Conservation (phyloP, 1,284 basidiomycete species). For the Tilletia horrida region DNA sequence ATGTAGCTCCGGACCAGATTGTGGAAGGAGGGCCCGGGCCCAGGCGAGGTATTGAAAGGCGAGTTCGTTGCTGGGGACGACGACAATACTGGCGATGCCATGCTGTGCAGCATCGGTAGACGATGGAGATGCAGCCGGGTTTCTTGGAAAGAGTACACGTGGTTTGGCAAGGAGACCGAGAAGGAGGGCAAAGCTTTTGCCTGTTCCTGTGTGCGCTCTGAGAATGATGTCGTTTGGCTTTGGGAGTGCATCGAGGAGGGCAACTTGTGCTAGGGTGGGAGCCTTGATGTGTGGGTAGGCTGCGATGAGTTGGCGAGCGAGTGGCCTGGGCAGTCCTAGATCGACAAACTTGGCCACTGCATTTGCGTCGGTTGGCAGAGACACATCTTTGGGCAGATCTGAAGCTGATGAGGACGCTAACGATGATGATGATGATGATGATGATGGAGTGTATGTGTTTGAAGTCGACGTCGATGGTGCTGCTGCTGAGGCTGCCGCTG, state of each 20-base stretch:
- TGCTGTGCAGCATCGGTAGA: background rate
- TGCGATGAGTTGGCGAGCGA: slow-evolving; percentile 9
- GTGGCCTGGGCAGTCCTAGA: slow-evolving; percentile 3
- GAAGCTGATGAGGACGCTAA: background rate
- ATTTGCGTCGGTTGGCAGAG: background rate
- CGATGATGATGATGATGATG: background rate
- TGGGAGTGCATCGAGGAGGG: slow-evolving; percentile 36
- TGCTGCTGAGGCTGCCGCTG: too few species aligned
- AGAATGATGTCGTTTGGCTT: slow-evolving; percentile 42
- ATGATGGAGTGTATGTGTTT: background rate
- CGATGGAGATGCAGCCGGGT: slow-evolving; percentile 20
- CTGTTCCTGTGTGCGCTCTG: slow-evolving; percentile 51
- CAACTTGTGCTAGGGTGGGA: slow-evolving; percentile 46
- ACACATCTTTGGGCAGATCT: background rate
- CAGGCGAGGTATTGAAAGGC: slow-evolving; percentile 48
- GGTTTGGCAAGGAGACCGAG: slow-evolving; percentile 49
- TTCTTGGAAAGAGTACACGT: slow-evolving; percentile 39
- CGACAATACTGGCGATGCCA: slow-evolving; percentile 41
- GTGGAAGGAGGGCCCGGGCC: slow-evolving; percentile 41
- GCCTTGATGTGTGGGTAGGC: slow-evolving; percentile 35
- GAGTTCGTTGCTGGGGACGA: slow-evolving; percentile 52
- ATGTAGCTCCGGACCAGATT: slow-evolving; percentile 31
- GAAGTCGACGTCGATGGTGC: too few species aligned
- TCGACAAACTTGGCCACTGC: slow-evolving; percentile 11
- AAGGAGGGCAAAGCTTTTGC: slow-evolving; percentile 50